phyloP scores from a whole-genome alignment of 768 basidiomycete species.

The Scleroderma citrinum region DNA sequence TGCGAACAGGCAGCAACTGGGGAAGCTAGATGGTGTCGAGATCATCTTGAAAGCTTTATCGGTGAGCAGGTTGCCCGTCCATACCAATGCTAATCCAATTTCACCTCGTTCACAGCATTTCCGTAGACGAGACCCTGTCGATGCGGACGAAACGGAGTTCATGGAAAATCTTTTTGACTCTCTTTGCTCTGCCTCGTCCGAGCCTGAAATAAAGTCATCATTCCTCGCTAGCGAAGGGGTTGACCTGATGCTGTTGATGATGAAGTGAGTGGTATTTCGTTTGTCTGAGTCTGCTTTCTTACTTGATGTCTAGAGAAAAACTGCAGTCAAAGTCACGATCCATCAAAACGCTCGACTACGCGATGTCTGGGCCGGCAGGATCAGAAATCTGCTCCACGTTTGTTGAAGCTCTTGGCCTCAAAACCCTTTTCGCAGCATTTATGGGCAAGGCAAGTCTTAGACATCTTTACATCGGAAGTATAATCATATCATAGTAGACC shows the following conservation, averaged over 20 bases:
- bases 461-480: conserved; percentile 5
- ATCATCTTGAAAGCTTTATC: conserved; percentile 68
- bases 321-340: conserved; percentile 72
- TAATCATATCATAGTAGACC: conserved; percentile 24
- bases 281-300: neutral
- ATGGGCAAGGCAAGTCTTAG: conserved; percentile 80
- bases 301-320: conserved; percentile 56
- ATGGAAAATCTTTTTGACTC: conserved; percentile 97
- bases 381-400: conserved; percentile 74
- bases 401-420: conserved; percentile 82
- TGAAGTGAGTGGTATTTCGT: conserved; percentile 61
- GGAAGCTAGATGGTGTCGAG: conserved; percentile 76
- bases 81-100: conserved; percentile 4
- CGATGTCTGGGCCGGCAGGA: conserved; percentile 74
- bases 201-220: conserved; percentile 68
- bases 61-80: conserved; percentile 43
- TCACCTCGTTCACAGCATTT: conserved; percentile 58
- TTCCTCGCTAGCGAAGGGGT: conserved; percentile 92
- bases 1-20: conserved; percentile 62
- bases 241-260: conserved; percentile 96
- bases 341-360: conserved; percentile 89
- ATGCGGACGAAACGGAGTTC: conserved; percentile 91
- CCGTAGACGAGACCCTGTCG: conserved; percentile 74
- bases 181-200: conserved; percentile 79
- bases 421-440: conserved; percentile 83